Evolutionary conservation across 73 alveolate species (phyloP), one percentile per base, ranked within the genome.

Genomic region (Paramecium sonneborni): DNA sequence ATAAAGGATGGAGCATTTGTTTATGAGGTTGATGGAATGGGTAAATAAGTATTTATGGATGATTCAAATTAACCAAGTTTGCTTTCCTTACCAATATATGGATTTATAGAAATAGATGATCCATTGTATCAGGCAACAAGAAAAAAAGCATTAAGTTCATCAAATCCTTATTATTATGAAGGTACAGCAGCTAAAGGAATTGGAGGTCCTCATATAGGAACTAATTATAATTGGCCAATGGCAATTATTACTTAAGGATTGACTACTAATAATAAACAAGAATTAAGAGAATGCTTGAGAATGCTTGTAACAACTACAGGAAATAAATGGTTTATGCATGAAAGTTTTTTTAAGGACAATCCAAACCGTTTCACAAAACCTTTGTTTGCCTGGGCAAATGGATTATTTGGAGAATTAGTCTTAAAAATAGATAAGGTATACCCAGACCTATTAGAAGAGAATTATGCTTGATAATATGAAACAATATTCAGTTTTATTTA

Each of bases 341-440:
- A 96, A 92, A 90, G 96, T 58, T 95, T 92, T 92, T 93, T 91
- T 88, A 92, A 92, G 39, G 96, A 93, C 57, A 93, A 96, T 93
- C 88, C 95, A 5, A 86, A 44, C 32, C 70, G 92, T 58, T 96
- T 57, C 68, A 96, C 98, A 10, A 93, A 98, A 88, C 95, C 95
- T 37, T 95, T 97, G 98, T 96, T 96, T 95, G 97, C 98, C 41
- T 96, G 98, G 98, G 98, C 98, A 37, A 96, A 96, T 70, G 93
- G 97, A 15, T 92, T 93, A 32, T 96, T 96, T 95, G 98, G 98
- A 55, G 97, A 93, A 74, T 94, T 96, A 85, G 85, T 95, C 30
- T 93, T 95, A 38, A 86, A 55, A 34, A 74, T 93, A 34, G 86
- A 46, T 12, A 44, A 57, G 5, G 86, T 86, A 84, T 92, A 62